A percentile compares a stretch with the other conserved stretches of the same genome.
phyloP scores from a whole-genome alignment of 495 filamentous ascomycete genomes.

The Aspergillus steynii region DNA sequence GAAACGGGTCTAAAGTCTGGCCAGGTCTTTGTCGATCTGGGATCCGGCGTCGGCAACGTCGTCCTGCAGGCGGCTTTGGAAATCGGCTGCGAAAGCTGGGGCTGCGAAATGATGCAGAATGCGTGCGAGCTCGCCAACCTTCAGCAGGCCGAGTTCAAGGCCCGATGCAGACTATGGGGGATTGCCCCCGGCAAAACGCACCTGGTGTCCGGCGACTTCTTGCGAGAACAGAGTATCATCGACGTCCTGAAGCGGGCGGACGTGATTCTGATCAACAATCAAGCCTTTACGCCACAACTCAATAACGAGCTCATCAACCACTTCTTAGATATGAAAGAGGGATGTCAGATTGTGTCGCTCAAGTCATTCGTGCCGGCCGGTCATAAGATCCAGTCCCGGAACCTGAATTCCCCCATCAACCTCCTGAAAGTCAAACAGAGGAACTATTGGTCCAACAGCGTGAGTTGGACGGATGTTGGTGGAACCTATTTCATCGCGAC shows the following conservation, averaged over 20 bases:
- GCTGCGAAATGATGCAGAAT: constrained; percentile 92
- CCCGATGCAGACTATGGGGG: constrained; percentile 88
- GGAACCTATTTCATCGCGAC: constrained; percentile 87
- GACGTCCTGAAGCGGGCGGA: constrained; percentile 78
- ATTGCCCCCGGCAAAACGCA: constrained; percentile 74
- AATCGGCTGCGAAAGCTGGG: constrained; percentile 91
- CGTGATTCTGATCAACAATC: constrained; percentile 94
- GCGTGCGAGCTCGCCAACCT: constrained; percentile 80
- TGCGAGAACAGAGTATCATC: constrained; percentile 68
- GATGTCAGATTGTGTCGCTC: constrained; percentile 81
- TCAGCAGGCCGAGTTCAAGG: constrained; percentile 82
- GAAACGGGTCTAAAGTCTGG: constrained; percentile 74
- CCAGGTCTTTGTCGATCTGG: constrained; percentile 89
- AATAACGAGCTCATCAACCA: constrained; percentile 85
- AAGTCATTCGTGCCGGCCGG: constrained; percentile 77
- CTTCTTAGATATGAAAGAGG: constrained; percentile 93
- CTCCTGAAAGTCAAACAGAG: constrained; percentile 72
- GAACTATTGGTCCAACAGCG: constrained; percentile 76
- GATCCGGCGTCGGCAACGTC: constrained; percentile 94
- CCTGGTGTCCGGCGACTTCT: constrained; percentile 82
- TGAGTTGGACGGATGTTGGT: constrained; percentile 87
- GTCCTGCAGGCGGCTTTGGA: constrained; percentile 92
- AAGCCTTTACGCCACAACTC: constrained; percentile 83
- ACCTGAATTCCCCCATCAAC: constrained; percentile 73
- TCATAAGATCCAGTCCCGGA: constrained; percentile 67